These are phyloP conservation scores for Alnus glutinosa DNA, from an alignment of 306 rosid species.

Conservation along the genomic window DNA sequence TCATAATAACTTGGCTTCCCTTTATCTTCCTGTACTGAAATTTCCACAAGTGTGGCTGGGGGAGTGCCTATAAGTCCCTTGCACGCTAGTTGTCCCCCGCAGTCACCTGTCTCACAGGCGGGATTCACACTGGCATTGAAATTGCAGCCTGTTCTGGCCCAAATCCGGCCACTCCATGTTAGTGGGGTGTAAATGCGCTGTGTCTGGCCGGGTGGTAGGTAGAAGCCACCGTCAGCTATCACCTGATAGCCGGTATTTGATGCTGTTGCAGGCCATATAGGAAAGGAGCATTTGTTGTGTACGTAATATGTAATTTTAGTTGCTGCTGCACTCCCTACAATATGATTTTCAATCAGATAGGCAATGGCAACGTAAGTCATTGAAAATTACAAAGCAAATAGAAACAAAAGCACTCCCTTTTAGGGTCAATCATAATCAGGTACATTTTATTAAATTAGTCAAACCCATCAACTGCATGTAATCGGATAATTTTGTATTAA, in stretches of 20 bases:
- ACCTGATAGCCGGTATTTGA: slow-evolving; percentile 69
- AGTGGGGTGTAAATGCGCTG: slow-evolving; percentile 48
- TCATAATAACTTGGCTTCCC: slow-evolving; percentile 67
- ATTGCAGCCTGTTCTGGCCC: slow-evolving; percentile 87
- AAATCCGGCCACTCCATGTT: slow-evolving; percentile 89
- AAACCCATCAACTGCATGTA: no score
- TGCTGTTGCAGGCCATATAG: slow-evolving; percentile 94
- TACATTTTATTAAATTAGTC: no score
- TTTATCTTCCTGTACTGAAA: slow-evolving; percentile 58
- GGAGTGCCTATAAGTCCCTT: slow-evolving; percentile 82
- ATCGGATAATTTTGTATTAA: no score
- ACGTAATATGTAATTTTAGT: slow-evolving; percentile 51
- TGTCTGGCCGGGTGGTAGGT: slow-evolving; percentile 57
- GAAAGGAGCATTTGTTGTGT: slow-evolving; percentile 72
- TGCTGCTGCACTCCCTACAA: slow-evolving; percentile 49
- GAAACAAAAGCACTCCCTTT: background rate
- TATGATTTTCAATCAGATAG: background rate
- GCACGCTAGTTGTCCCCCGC: slow-evolving; percentile 76
- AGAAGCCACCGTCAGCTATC: slow-evolving; percentile 83
- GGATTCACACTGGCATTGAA: slow-evolving; percentile 46
- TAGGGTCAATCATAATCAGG: no score
- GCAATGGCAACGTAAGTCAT: background rate
- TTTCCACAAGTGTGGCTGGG: slow-evolving; percentile 72
- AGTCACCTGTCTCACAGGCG: slow-evolving; percentile 86
- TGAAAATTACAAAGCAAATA: no score